Evolutionary conservation across 1,139 yeast genomes (phyloP).

Genomic region (Blastobotrys proliferans): DNA sequence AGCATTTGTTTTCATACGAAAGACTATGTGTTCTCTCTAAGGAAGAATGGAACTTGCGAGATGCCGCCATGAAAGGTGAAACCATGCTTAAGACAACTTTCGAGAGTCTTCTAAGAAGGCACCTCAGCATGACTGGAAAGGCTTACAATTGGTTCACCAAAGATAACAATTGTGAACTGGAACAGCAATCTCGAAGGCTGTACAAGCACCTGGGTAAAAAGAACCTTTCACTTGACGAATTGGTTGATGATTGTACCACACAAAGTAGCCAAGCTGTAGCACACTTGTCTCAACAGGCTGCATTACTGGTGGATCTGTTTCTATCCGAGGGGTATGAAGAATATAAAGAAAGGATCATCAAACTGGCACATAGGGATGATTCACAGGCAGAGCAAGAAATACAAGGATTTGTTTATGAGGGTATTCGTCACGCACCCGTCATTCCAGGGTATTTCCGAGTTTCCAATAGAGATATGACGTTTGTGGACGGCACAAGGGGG

Average conservation of each 20-base stretch:
- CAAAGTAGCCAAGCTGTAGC: slow-evolving; percentile 11
- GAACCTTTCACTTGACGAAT: slow-evolving; percentile 10
- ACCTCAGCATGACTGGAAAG: slow-evolving; percentile 10
- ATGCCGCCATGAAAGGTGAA: slow-evolving; percentile 11
- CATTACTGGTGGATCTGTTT: slow-evolving; percentile 12
- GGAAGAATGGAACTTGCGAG: slow-evolving; percentile 11
- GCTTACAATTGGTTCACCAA: slow-evolving; percentile 12
- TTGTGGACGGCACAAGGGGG: slow-evolving; percentile 13
- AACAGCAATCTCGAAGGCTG: slow-evolving; percentile 9
- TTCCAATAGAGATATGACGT: slow-evolving; percentile 9
- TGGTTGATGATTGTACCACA: slow-evolving; percentile 10
- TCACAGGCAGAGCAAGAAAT: slow-evolving; percentile 10
- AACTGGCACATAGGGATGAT: slow-evolving; percentile 11
- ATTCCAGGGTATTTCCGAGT: slow-evolving; percentile 13
- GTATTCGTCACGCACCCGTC: slow-evolving; percentile 13
- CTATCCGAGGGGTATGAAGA: slow-evolving; percentile 13
- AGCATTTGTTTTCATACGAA: slow-evolving; percentile 10
- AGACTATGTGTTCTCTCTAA: slow-evolving; percentile 12
- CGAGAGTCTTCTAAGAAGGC: slow-evolving; percentile 12
- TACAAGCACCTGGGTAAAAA: slow-evolving; percentile 6
- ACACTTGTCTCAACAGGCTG: slow-evolving; percentile 12
- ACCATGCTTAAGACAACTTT: slow-evolving; percentile 9
- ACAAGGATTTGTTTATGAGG: slow-evolving; percentile 13
- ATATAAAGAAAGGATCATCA: slow-evolving; percentile 11
- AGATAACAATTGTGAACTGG: slow-evolving; percentile 10